A percentile compares a stretch with the other conserved stretches of the same genome.
These are phyloP conservation scores for thale cress (Arabidopsis thaliana) DNA, from an alignment of 345 rosid genomes.

Conservation along the genomic window TAIR10.1 NC_003074.8:7726501-7727000, in stretches of 20 bases:
- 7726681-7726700: too few species aligned
- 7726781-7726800: not conserved
- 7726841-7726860: not conserved
- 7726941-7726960: too few species aligned
- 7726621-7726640: not conserved
- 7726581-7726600: not conserved
- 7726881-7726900: not conserved
- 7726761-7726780: too few species aligned
- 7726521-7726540: not conserved
- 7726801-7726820: not conserved
- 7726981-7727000: too few species aligned
- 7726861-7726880: not conserved
- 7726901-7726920: not conserved
- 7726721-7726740: not conserved
- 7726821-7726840: not conserved
- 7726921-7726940: not conserved
- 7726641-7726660: not conserved
- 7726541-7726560: not conserved
- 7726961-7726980: too few species aligned
- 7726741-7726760: not conserved
- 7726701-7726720: too few species aligned
- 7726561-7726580: not conserved
- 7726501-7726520: not conserved
- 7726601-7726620: not conserved
- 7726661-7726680: too few species aligned